phyloP scores from a whole-genome alignment of 2,329 filamentous ascomycete species.

The Penicillium sp. region DNA sequence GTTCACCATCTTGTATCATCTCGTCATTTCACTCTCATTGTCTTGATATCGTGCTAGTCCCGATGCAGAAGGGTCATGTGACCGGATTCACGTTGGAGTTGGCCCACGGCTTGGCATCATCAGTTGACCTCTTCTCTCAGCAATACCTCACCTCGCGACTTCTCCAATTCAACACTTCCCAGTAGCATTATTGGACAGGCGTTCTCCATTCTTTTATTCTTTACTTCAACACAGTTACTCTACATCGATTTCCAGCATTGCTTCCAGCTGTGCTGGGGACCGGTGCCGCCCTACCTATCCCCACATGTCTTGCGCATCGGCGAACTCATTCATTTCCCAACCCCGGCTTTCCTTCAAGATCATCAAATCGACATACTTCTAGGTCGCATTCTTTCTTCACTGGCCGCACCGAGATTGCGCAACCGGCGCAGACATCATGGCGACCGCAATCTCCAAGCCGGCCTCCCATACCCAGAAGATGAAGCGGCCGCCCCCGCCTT shows the following conservation, averaged over 20 bases:
- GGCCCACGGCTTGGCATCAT: slow-evolving; percentile 40
- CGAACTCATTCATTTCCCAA: slow-evolving; percentile 39
- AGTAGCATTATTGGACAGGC: slow-evolving; percentile 28
- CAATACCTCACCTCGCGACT: slow-evolving; percentile 25
- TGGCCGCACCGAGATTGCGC: slow-evolving; percentile 21
- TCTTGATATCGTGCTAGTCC: slow-evolving; percentile 4
- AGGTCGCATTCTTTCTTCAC: slow-evolving; percentile 24
- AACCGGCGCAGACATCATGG: slow-evolving; percentile 34
- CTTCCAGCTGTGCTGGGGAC: slow-evolving; percentile 29
- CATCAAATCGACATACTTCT: slow-evolving; percentile 25
- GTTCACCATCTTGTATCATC: background rate
- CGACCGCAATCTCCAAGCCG: slow-evolving; percentile 45
- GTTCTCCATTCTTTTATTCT: slow-evolving; percentile 19
- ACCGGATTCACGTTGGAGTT: slow-evolving; percentile 28
- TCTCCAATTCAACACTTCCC: slow-evolving; percentile 21
- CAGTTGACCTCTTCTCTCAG: slow-evolving; percentile 30
- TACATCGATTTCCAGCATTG: slow-evolving; percentile 21
- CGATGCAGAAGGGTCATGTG: slow-evolving; percentile 28
- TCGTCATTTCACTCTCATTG: background rate
- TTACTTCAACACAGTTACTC: slow-evolving; percentile 20
- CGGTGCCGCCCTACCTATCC: slow-evolving; percentile 37
- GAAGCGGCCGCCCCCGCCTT: slow-evolving; percentile 64
- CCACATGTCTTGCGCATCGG: slow-evolving; percentile 46
- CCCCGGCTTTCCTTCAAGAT: slow-evolving; percentile 30
- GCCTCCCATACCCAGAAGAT: slow-evolving; percentile 54